Percentiles rank a stretch among this genome's conserved stretches.
phyloP scores from a whole-genome alignment of 768 basidiomycete genomes.

The Tremella yokohamensis region DNA sequence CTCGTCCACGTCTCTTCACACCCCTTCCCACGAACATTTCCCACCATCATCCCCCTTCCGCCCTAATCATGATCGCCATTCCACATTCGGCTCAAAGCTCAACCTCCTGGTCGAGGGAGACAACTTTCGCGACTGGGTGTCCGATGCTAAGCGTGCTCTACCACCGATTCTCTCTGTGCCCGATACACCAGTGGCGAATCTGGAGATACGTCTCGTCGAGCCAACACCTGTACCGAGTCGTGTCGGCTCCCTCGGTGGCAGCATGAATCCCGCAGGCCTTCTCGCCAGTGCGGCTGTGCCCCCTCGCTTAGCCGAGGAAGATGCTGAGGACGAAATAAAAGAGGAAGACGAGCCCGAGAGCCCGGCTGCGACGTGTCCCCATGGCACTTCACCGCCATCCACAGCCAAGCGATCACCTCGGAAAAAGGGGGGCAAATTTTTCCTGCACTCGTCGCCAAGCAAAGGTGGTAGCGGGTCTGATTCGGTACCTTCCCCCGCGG shows the following conservation, averaged over 20 bases:
- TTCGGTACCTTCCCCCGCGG: slow-evolving; percentile 19
- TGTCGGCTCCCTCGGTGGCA: slow-evolving; percentile 45
- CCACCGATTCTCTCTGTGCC: slow-evolving; percentile 37
- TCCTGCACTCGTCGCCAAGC: slow-evolving; percentile 41
- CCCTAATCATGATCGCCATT: slow-evolving; percentile 14
- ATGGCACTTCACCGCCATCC: too few relatives aligned
- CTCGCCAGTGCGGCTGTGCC: slow-evolving; percentile 16
- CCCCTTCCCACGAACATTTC: slow-evolving; percentile 8
- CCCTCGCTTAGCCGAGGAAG: slow-evolving; percentile 26
- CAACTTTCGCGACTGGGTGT: slow-evolving; percentile 44
- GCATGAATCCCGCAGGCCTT: slow-evolving; percentile 26
- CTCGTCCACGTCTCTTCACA: slow-evolving; percentile 9
- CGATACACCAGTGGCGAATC: slow-evolving; percentile 36
- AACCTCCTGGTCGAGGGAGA: slow-evolving; percentile 40
- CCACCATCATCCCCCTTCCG: slow-evolving; percentile 9
- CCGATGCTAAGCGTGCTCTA: slow-evolving; percentile 33
- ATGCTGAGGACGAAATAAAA: slow-evolving; percentile 24
- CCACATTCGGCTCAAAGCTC: slow-evolving; percentile 38
- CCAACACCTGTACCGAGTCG: slow-evolving; percentile 49
- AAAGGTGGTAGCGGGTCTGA: slow-evolving; percentile 37
- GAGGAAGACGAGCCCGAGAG: slow-evolving; percentile 10
- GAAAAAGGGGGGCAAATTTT: slow-evolving; percentile 45
- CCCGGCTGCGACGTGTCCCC: neutral
- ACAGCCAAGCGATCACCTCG: slow-evolving; percentile 20
- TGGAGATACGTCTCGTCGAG: slow-evolving; percentile 46